Evolutionary conservation across 257 asterid species (phyloP).

Genomic region (Apocynum venetum): DNA sequence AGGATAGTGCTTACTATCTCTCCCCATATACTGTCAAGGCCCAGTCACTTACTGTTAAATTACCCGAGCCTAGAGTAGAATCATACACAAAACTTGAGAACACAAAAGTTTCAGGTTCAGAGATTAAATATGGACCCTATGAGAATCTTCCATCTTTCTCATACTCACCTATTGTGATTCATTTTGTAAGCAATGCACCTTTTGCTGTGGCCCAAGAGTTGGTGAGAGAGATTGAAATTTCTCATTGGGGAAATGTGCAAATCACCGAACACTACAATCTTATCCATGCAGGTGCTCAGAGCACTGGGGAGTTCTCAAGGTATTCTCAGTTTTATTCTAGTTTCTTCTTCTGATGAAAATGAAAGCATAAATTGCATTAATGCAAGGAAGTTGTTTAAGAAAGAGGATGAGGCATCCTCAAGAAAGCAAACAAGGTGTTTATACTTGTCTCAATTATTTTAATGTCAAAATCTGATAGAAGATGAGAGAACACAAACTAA

Average conservation of each 20-base stretch:
- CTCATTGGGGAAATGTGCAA: slow-evolving; percentile 99
- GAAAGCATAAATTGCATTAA: not conserved
- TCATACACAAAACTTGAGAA: slow-evolving; percentile 87
- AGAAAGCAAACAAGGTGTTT: not conserved
- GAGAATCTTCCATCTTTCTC: slow-evolving; percentile 74
- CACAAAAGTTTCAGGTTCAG: slow-evolving; percentile 81
- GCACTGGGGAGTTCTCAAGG: slow-evolving; percentile 95
- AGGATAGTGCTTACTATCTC: slow-evolving; percentile 79
- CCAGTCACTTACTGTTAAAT: slow-evolving; percentile 71
- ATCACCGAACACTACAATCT: slow-evolving; percentile 80
- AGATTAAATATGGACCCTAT: slow-evolving; percentile 90
- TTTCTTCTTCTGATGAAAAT: slow-evolving; percentile 10
- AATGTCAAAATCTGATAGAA: not conserved
- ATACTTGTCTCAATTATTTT: not conserved
- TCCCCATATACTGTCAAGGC: slow-evolving; percentile 72
- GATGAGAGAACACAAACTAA: not conserved
- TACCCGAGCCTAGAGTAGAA: slow-evolving; percentile 85
- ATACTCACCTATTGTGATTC: slow-evolving; percentile 54
- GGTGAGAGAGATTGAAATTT: slow-evolving; percentile 90
- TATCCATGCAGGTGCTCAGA: slow-evolving; percentile 79
- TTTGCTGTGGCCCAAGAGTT: slow-evolving; percentile 74
- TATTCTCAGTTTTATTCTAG: slow-evolving; percentile 20
- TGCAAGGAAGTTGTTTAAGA: not conserved
- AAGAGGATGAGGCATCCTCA: not conserved
- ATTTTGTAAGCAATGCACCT: slow-evolving; percentile 70